phyloP scores from a whole-genome alignment of 2,329 filamentous ascomycete species.

The Colletotrichum eleusines region DNA sequence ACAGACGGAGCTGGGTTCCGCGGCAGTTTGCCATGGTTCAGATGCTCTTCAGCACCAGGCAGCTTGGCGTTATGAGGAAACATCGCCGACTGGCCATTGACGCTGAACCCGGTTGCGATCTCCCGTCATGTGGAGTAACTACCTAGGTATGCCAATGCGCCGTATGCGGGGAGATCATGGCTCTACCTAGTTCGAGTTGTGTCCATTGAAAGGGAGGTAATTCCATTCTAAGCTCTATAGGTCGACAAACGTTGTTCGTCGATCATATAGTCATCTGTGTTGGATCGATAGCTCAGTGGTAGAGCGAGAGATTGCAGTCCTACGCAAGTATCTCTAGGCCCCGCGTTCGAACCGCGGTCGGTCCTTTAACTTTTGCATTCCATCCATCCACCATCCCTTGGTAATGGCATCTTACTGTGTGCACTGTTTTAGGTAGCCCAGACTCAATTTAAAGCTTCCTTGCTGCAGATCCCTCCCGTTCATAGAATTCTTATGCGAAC shows the following conservation, averaged over 20 bases:
- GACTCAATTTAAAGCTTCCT: neutral
- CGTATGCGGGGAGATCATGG: neutral
- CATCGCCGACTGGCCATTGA: conserved; percentile 11
- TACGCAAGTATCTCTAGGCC: conserved; percentile 39
- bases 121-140: conserved; percentile 27
- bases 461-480: conserved; percentile 2
- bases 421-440: neutral
- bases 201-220: neutral
- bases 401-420: neutral
- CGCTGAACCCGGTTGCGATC: conserved; percentile 26
- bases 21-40: neutral
- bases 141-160: neutral
- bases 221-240: neutral
- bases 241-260: rapidly evolving
- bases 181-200: too few relatives aligned
- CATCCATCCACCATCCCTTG: too few relatives aligned
- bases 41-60: neutral
- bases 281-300: conserved; percentile 42
- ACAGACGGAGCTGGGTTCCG: too few relatives aligned
- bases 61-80: conserved; percentile 16
- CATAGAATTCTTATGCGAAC: neutral
- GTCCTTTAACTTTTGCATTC: conserved; percentile 4
- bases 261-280: neutral
- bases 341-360: conserved; percentile 41
- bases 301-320: conserved; percentile 41